Evolutionary conservation across 2,329 filamentous ascomycete genomes (phyloP).

Genomic region (Fusarium sp.): DNA sequence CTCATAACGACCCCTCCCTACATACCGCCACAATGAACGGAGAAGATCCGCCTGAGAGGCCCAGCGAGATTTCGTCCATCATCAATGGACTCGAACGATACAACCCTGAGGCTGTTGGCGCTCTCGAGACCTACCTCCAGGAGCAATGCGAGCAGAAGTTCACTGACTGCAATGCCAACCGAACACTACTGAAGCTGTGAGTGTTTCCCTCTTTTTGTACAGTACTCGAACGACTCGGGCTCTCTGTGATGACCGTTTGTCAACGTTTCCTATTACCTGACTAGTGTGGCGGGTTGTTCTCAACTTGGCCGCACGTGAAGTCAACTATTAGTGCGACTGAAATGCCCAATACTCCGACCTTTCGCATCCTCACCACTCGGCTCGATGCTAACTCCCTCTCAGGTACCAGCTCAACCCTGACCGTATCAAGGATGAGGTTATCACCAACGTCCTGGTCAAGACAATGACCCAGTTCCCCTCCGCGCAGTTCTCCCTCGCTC

Average conservation of each 20-base stretch:
- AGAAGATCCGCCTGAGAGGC: slow-evolving; percentile 92
- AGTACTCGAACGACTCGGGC: slow-evolving; percentile 14
- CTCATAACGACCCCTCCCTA: slow-evolving; percentile 39
- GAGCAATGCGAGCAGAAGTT: slow-evolving; percentile 96
- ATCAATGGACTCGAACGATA: slow-evolving; percentile 98
- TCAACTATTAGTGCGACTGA: slow-evolving; percentile 82
- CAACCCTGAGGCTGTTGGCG: slow-evolving; percentile 94
- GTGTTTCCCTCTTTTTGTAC: slow-evolving; percentile 54
- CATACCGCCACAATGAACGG: slow-evolving; percentile 66
- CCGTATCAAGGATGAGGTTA: slow-evolving; percentile 94
- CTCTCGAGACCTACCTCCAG: slow-evolving; percentile 93
- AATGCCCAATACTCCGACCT: slow-evolving; percentile 32
- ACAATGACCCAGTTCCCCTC: slow-evolving; percentile 96
- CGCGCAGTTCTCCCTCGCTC: slow-evolving; percentile 91
- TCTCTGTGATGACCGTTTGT: slow-evolving; percentile 76
- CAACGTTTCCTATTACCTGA: slow-evolving; percentile 99
- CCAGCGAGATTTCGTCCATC: slow-evolving; percentile 90
- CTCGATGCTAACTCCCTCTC: slow-evolving; percentile 37
- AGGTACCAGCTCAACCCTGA: slow-evolving; percentile 99
- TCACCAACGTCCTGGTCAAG: slow-evolving; percentile 99
- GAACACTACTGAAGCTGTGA: slow-evolving; percentile 97
- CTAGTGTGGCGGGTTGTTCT: slow-evolving; percentile 62
- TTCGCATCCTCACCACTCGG: neutral
- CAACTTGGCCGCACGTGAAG: slow-evolving; percentile 68
- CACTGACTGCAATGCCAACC: slow-evolving; percentile 96